Percentiles rank a stretch among this genome's conserved stretches.
phyloP scores from a whole-genome alignment of 2,329 filamentous ascomycete species.

The Pestalotiopsis fici region DNA sequence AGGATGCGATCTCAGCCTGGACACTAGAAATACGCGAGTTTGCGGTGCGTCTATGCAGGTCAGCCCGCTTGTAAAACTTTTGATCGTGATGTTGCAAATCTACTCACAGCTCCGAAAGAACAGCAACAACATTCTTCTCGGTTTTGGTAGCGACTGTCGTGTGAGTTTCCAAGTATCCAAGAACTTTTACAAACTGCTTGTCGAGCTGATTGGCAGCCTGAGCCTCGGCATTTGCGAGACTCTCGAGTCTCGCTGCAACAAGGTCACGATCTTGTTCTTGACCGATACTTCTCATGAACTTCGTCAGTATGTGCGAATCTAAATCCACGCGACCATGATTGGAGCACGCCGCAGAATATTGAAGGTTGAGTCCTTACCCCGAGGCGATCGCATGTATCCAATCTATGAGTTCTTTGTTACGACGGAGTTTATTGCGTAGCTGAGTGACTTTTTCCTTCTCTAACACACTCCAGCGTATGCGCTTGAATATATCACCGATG shows the following conservation, averaged over 20 bases:
- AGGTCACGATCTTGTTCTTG: neutral
- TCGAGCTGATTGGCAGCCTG: neutral
- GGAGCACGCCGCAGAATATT: too few species aligned
- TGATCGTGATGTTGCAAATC: neutral
- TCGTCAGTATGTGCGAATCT: neutral
- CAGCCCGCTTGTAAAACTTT: neutral
- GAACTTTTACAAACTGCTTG: neutral
- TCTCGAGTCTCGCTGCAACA: neutral
- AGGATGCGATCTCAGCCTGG: neutral
- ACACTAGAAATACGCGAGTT: neutral
- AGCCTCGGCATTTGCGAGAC: neutral
- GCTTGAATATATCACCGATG: neutral
- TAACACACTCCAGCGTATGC: neutral
- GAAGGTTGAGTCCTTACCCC: neutral
- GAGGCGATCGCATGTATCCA: neutral
- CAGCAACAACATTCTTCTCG: neutral
- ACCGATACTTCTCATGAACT: neutral
- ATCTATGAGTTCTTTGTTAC: neutral
- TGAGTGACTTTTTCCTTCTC: neutral
- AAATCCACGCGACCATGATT: neutral
- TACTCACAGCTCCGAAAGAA: neutral
- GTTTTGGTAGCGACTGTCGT: neutral
- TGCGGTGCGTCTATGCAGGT: neutral
- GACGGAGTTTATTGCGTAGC: neutral
- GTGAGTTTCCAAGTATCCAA: neutral